Conservation (phyloP, 2,329 filamentous ascomycete species). For the Claviceps monticola region DNA sequence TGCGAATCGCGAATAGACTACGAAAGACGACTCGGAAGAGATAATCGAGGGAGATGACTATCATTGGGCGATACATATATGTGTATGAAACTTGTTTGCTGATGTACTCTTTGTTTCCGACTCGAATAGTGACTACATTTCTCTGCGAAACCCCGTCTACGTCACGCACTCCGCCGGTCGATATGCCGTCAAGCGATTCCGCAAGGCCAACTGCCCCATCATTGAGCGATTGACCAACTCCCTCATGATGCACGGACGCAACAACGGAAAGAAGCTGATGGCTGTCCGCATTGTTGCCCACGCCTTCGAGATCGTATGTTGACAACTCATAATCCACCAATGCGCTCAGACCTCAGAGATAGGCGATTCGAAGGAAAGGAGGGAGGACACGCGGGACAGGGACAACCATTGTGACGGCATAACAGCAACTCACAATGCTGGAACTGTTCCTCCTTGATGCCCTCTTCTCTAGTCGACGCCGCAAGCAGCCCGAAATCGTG, state of each 20-base stretch:
- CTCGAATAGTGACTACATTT: constrained; percentile 82
- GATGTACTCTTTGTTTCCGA: constrained; percentile 14
- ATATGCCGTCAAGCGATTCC: constrained; percentile 99
- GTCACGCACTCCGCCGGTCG: constrained; percentile 96
- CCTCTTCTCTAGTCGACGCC: background rate
- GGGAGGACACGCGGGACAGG: background rate
- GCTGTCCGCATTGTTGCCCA: constrained; percentile 98
- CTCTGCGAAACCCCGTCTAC: constrained; percentile 98
- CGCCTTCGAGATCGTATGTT: constrained; percentile 96
- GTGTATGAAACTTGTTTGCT: constrained; percentile 13
- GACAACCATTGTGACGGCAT: background rate
- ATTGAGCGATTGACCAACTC: constrained; percentile 99
- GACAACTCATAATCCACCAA: background rate
- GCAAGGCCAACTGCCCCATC: constrained; percentile 99
- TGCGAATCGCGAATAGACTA: background rate
- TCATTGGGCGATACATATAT: background rate
- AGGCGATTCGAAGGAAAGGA: background rate
- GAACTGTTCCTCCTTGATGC: background rate
- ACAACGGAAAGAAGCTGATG: constrained; percentile 99
- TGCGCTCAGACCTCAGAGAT: background rate
- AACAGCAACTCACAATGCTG: background rate
- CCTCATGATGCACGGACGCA: constrained; percentile 99
- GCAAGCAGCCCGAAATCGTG: background rate
- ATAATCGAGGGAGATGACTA: background rate
- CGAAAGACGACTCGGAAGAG: background rate